A percentile compares a stretch with the other conserved stretches of the same genome.
Evolutionary conservation across 2,329 filamentous ascomycete species (phyloP).

Genomic region (Rhynchosporium secalis): DNA sequence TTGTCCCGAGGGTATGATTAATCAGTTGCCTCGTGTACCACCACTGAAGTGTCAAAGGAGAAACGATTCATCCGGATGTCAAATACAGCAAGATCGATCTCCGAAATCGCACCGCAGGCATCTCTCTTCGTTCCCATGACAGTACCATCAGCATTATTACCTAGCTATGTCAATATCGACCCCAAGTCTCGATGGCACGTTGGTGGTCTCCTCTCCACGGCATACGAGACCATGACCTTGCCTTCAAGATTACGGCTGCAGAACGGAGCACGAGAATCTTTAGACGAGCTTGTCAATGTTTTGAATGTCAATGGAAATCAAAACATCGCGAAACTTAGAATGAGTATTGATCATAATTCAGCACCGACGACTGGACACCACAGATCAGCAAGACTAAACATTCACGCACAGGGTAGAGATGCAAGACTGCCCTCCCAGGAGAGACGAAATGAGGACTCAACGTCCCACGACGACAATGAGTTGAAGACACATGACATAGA

Average conservation of each 20-base stretch:
- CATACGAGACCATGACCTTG: conserved; percentile 76
- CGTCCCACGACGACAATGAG: conserved; percentile 35
- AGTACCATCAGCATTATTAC: conserved; percentile 57
- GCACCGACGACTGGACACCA: conserved; percentile 28
- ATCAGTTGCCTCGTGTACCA: background rate
- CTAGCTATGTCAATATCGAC: conserved; percentile 61
- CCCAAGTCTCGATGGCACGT: conserved; percentile 72
- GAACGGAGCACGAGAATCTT: conserved; percentile 46
- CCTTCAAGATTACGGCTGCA: conserved; percentile 65
- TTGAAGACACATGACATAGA: conserved; percentile 41
- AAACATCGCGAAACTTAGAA: conserved; percentile 71
- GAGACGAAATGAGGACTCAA: conserved; percentile 35
- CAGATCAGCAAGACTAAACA: conserved; percentile 14
- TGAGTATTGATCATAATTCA: conserved; percentile 48
- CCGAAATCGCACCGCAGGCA: conserved; percentile 66
- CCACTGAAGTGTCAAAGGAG: conserved; percentile 46
- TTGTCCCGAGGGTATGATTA: conserved; percentile 52
- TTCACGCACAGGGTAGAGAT: conserved; percentile 25
- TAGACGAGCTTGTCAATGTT: conserved; percentile 64
- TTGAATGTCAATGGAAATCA: conserved; percentile 78
- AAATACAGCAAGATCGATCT: conserved; percentile 73
- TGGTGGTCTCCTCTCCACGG: conserved; percentile 72
- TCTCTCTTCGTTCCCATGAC: conserved; percentile 78
- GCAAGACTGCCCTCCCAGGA: conserved; percentile 43
- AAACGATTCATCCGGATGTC: conserved; percentile 64